Percentiles rank a stretch among this genome's conserved stretches.
phyloP scores from a whole-genome alignment of 306 rosid genomes.

The Dalbergia oliveri region DNA sequence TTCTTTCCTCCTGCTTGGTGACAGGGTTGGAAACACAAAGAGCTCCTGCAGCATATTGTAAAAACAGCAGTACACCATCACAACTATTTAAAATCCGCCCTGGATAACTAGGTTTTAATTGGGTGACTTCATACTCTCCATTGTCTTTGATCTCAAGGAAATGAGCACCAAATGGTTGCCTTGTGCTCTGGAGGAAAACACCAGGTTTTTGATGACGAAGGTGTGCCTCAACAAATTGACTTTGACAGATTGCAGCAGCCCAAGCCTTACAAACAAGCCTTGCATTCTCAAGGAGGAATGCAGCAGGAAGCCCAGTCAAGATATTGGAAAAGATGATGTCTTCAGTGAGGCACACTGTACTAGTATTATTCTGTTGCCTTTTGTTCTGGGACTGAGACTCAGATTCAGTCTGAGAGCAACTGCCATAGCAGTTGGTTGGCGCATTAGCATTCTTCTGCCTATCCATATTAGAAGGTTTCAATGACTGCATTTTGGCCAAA shows the following conservation, averaged over 20 bases:
- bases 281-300: conserved; percentile 18
- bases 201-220: conserved; percentile 25
- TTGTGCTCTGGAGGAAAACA: conserved; percentile 32
- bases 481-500: conserved; percentile 14
- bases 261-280: conserved; percentile 36
- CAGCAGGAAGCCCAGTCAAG: conserved; percentile 36
- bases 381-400: background rate
- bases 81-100: conserved; percentile 38
- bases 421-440: background rate
- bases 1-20: background rate
- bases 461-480: conserved; percentile 22
- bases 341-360: background rate
- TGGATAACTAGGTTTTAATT: background rate
- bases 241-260: conserved; percentile 11
- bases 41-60: background rate
- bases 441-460: background rate
- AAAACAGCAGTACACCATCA: conserved; percentile 25
- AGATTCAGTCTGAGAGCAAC: background rate
- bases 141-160: conserved; percentile 37
- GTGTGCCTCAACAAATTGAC: conserved; percentile 29
- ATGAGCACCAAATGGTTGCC: conserved; percentile 23
- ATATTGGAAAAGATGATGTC: conserved; percentile 14
- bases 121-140: conserved; percentile 28
- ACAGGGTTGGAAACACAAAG: conserved; percentile 26
- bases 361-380: background rate